phyloP scores from a whole-genome alignment of 768 basidiomycete species.

The Podaxis sp. region DNA sequence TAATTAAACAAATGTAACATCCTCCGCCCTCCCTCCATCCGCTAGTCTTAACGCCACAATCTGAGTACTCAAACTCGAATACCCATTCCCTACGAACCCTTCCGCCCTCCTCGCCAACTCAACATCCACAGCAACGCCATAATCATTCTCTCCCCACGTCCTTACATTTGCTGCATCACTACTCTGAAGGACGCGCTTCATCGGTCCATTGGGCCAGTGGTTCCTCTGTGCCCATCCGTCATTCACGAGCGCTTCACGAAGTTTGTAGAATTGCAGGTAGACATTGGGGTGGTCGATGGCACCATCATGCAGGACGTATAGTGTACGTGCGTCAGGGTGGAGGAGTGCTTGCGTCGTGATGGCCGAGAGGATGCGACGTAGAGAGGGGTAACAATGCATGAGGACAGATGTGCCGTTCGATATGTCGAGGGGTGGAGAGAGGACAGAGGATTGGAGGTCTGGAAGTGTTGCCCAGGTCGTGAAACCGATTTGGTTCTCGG shows the following conservation, averaged over 20 bases:
- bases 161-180: constrained; percentile 33
- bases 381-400: constrained; percentile 46
- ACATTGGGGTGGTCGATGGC: constrained; percentile 47
- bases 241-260: constrained; percentile 37
- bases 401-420: constrained; percentile 35
- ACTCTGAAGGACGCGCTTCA: constrained; percentile 41
- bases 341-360: constrained; percentile 34
- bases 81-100: constrained; percentile 48
- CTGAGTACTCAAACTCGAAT: constrained; percentile 46
- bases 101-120: constrained; percentile 44
- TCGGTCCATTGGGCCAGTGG: constrained; percentile 42
- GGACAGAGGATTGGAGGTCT: constrained; percentile 27
- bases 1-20: constrained; percentile 35
- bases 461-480: constrained; percentile 52
- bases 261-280: constrained; percentile 41
- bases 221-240: constrained; percentile 30
- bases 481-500: constrained; percentile 35
- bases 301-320: constrained; percentile 48
- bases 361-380: constrained; percentile 39
- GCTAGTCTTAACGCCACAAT: constrained; percentile 42
- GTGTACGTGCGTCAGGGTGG: constrained; percentile 35
- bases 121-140: constrained; percentile 44
- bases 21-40: constrained; percentile 32
- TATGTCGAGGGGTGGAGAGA: constrained; percentile 36
- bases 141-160: constrained; percentile 39